Base-by-base conservation (phyloP, 2,329 filamentous ascomycete genomes). In the Xylariomycetidae sp. region DNA sequence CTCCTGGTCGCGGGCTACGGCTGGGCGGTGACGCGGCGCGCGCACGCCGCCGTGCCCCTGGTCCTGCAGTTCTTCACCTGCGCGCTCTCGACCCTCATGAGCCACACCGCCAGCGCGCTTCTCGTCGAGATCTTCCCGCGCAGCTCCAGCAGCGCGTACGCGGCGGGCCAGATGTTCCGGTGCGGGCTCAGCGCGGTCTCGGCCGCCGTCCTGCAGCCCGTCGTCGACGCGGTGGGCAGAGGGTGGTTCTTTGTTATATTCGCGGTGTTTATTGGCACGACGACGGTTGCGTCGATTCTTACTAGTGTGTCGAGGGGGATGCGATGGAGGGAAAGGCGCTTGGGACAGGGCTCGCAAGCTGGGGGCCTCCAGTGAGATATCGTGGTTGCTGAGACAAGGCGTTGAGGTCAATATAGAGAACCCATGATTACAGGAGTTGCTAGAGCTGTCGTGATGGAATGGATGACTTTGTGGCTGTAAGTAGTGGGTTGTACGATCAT, bases 171-270 rank as follows among this genome's bases (percentile, higher is more conserved):
- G 16, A 44, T 50, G 18, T 23, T 28, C 15, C 26, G 48, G n/a
- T 49, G 45, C 31, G 35, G 32, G 3, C 9, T 50, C 7, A 30
- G 41, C 4, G 47, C 43, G 12, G 35, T 33, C 13, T 26, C 20
- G 2, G 38, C 49, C 5, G 42, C 45, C 10, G 33, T 45, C 12
- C 27, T 53, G 16, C 38, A 51, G 14, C 48, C 46, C n/a, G 25
- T 50, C 3, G 27, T 49, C 6, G 23, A 42, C 23, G 33, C 29
- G 2, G 62, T 66, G 45, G 64, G 61, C 4, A 51, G 58, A 5
- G 64, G 64, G 0, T 69, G 66, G 64, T 60, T 57, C 3, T 69
- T 67, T 36, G 68, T 64, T 8, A 9, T 44, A 18, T 25, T 50
- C 4, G 48, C 25, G 4, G 25, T 41, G n/a, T n/a, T n/a, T n/a